These are phyloP conservation scores for Exophiala sp. DNA, from an alignment of 2,329 filamentous ascomycete genomes.

Conservation along the genomic window DNA sequence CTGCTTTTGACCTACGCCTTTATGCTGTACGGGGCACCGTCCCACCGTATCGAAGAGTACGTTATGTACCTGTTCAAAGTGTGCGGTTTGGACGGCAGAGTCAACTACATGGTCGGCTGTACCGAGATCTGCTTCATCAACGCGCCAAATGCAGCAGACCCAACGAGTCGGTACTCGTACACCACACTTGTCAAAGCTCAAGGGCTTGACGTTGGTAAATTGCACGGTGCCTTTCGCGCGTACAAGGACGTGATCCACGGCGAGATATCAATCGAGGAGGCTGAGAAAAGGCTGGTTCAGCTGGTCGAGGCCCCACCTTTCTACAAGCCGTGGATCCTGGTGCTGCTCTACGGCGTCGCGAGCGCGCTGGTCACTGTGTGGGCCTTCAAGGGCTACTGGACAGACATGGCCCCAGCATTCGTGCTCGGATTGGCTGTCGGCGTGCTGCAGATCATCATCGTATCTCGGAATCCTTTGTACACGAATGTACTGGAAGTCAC, in stretches of 20 bases:
- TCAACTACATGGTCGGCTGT: constrained; percentile 1
- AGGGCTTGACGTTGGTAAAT: background rate
- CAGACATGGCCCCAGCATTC: background rate
- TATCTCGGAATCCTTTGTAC: background rate
- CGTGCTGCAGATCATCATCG: background rate
- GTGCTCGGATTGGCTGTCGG: background rate
- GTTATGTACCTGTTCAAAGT: background rate
- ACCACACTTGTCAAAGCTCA: constrained; percentile 1
- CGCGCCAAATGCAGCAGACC: background rate
- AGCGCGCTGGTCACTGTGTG: background rate
- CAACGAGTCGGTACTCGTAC: background rate
- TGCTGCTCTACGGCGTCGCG: background rate
- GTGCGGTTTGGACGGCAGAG: background rate
- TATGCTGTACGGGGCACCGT: background rate
- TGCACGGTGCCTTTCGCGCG: background rate
- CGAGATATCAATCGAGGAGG: background rate
- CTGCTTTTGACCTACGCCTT: background rate
- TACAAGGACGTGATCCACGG: constrained; percentile 1
- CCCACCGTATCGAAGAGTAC: constrained; percentile 1
- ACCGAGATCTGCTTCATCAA: constrained; percentile 2
- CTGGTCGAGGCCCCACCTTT: background rate
- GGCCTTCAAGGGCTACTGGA: constrained; percentile 1
- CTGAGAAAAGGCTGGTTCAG: background rate
- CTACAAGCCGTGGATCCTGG: constrained; percentile 2
- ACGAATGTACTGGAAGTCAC: background rate